These are phyloP conservation scores for Peronospora destructor DNA, from an alignment of 352 stramenopile species.

Conservation along the genomic window DNA sequence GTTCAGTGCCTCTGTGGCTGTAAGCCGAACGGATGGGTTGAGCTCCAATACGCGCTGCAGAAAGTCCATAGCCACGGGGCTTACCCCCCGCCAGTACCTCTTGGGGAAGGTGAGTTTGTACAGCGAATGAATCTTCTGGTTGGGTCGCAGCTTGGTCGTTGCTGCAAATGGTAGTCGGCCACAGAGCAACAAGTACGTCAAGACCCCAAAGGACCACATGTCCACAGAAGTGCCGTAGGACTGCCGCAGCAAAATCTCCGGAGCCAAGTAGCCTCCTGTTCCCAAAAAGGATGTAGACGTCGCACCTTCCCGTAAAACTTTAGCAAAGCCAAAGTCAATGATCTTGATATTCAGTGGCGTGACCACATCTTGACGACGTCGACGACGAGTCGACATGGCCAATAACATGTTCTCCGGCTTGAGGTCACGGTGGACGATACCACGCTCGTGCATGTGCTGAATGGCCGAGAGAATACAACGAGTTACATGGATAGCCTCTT, in stretches of 20 bases:
- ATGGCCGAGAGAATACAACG: constrained; percentile 61
- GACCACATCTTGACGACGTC: constrained; percentile 8
- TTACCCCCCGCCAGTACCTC: constrained; percentile 72
- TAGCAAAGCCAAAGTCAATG: constrained; percentile 98
- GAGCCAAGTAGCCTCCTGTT: constrained; percentile 92
- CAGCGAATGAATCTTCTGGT: constrained; percentile 53
- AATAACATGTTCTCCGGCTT: constrained; percentile 79
- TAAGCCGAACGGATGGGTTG: constrained; percentile 43
- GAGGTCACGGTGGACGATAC: constrained; percentile 64
- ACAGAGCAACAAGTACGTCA: constrained; percentile 95
- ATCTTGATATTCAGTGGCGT: constrained; percentile 88
- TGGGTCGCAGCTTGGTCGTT: constrained; percentile 47
- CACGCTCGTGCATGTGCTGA: constrained; percentile 63
- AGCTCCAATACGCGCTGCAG: constrained; percentile 54
- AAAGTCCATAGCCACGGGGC: constrained; percentile 49
- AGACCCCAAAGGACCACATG: constrained; percentile 95
- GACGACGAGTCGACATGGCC: constrained; percentile 22
- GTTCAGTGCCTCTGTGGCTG: constrained; percentile 44
- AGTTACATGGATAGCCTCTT: constrained; percentile 45
- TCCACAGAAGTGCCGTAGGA: constrained; percentile 94
- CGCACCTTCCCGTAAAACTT: constrained; percentile 63
- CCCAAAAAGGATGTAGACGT: constrained; percentile 69
- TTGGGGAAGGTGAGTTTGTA: constrained; percentile 66
- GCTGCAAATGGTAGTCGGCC: constrained; percentile 83
- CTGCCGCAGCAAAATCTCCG: constrained; percentile 94